Base-by-base conservation (phyloP, 192 early-diverging fungal genomes). In the Chytriomyces sp. region DNA sequence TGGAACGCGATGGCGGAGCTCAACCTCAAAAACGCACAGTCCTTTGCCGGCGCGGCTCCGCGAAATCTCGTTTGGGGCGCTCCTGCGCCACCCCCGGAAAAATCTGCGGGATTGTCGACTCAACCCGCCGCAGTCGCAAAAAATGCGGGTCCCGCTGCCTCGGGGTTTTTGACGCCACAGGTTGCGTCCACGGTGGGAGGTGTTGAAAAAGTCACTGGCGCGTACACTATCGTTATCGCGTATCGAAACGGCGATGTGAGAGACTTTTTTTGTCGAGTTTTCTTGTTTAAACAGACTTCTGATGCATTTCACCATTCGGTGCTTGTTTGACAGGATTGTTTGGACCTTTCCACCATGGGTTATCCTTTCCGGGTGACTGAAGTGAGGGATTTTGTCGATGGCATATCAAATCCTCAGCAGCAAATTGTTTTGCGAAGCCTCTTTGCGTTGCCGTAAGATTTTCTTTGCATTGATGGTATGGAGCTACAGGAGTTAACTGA, bases 401-500 rank as follows among this genome's bases (percentile, higher is more conserved):
- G 20, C 50, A 63, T 66, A 48, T 49, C 65, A 26, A 50, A 35
- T 45, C 1, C 43, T 45, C 67, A 50, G 67, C 20, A 45, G 23
- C 59, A 16, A 49, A 72, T 70, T 49, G 18, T 46, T 43, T 49
- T 59, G 70, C 10, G 64, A 16, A 72, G 84, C 45, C 84, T 81
- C 53, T 84, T 81, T 61, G 77, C 77, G n/a, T 85, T 82, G 68
- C 78, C 78, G 83, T 84, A 76, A 48, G 77, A 8, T 48, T 6
- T 74, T 13, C 44, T 46, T 43, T 46, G 20, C 63, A 65, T 4
- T 26, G 3, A 13, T 1, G 62, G 69, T 3, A 24, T 13, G 13
- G 62, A 48, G 26, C 69, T 57, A 57, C 20, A 24, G 48, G 46
- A 45, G 18, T 46, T 28, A 59, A 24, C 5, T 50, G 26, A 7